Evolutionary conservation across 2,329 filamentous ascomycete genomes (phyloP).

Genomic region (Aureobasidium lini): DNA sequence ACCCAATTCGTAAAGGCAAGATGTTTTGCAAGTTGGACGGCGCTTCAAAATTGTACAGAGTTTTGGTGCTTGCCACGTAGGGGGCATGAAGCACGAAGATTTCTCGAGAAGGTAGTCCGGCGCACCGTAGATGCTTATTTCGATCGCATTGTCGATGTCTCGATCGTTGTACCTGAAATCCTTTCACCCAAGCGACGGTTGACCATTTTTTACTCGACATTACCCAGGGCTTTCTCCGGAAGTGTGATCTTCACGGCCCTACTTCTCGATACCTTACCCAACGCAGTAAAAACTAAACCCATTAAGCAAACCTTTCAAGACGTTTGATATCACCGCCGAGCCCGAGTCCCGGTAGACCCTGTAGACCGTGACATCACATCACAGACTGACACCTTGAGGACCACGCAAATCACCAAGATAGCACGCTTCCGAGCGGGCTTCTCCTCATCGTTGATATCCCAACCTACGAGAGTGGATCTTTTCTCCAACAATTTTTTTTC

Average conservation of each 20-base stretch:
- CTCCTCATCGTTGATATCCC: slow-evolving; percentile 12
- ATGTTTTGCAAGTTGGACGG: background rate
- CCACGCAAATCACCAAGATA: background rate
- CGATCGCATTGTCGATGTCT: background rate
- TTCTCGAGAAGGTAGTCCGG: background rate
- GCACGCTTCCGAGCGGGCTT: background rate
- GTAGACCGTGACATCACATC: slow-evolving; percentile 5
- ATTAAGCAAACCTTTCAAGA: slow-evolving; percentile 1
- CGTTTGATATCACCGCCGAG: slow-evolving; percentile 6
- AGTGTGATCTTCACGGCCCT: background rate
- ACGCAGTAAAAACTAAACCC: background rate
- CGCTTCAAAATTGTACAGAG: background rate
- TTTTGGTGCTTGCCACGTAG: background rate
- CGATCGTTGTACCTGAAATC: slow-evolving; percentile 5
- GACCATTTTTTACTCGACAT: background rate
- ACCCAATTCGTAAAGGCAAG: background rate
- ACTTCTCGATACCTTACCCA: background rate
- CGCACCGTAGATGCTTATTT: background rate
- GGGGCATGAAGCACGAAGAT: background rate
- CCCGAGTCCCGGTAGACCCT: background rate
- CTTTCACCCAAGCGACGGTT: background rate
- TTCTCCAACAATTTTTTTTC: slow-evolving; percentile 2
- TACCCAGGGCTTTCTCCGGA: background rate
- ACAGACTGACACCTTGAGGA: background rate
- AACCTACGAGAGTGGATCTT: slow-evolving; percentile 7